These are phyloP conservation scores for Solanum peruvianum DNA, from an alignment of 257 asterid genomes.

Conservation along the genomic window DNA sequence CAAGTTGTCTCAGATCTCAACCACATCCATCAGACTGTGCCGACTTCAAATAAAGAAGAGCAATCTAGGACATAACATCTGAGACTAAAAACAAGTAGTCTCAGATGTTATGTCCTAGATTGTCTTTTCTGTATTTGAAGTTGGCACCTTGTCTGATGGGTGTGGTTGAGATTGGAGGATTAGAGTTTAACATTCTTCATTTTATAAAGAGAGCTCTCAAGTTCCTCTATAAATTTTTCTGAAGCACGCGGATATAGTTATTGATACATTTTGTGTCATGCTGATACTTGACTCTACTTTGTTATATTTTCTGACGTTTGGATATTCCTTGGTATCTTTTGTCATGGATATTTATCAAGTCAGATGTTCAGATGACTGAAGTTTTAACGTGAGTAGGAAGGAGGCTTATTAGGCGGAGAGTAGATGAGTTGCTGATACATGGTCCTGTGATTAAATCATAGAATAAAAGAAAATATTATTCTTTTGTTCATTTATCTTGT, in stretches of 20 bases:
- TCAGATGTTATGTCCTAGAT: not conserved
- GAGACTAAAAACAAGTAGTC: not conserved
- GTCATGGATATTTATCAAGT: not conserved
- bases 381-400: not conserved
- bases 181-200: not conserved
- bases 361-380: not conserved
- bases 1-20: not conserved
- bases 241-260: not conserved
- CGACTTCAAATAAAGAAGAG: not conserved
- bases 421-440: not conserved
- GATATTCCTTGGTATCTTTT: not conserved
- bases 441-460: not conserved
- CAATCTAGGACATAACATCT: not conserved
- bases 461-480: not conserved
- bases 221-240: not conserved
- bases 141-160: not conserved
- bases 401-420: not conserved
- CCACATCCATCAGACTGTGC: not conserved
- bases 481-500: not conserved
- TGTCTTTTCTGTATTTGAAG: not conserved
- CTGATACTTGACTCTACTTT: not conserved
- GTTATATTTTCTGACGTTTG: not conserved
- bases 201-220: not conserved
- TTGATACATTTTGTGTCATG: not conserved
- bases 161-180: not conserved